Percentiles rank a stretch among this genome's conserved stretches.
These are phyloP conservation scores for Microbotryomycetes sp. DNA, from an alignment of 1,284 basidiomycete genomes.

Conservation along the genomic window DNA sequence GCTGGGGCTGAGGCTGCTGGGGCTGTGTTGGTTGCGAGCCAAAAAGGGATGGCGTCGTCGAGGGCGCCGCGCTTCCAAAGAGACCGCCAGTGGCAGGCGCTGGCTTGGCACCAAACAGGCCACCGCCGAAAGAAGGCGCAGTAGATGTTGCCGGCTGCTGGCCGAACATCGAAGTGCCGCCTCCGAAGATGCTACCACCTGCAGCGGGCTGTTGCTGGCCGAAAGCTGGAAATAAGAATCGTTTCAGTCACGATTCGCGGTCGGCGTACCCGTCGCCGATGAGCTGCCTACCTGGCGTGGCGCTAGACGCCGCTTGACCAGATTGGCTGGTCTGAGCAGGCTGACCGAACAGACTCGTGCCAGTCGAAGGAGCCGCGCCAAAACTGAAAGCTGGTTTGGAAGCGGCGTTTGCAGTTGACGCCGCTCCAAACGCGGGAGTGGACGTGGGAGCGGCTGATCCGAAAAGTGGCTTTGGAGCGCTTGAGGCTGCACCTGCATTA, in stretches of 20 bases:
- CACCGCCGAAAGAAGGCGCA: slow-evolving; percentile 9
- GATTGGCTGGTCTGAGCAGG: slow-evolving; percentile 43
- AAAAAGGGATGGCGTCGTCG: slow-evolving; percentile 37
- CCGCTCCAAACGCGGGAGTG: slow-evolving; percentile 20
- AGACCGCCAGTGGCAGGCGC: slow-evolving; percentile 35
- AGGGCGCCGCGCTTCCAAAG: slow-evolving; percentile 41
- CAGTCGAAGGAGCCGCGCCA: slow-evolving; percentile 18
- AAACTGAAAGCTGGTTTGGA: slow-evolving; percentile 28
- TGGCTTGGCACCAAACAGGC: slow-evolving; percentile 31
- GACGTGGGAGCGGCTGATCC: slow-evolving; percentile 20
- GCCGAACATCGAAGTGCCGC: slow-evolving; percentile 43
- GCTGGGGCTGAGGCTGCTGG: slow-evolving; percentile 16
- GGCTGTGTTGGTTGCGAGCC: slow-evolving; percentile 29
- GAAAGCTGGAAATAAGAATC: slow-evolving; percentile 4
- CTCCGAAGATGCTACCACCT: slow-evolving; percentile 41
- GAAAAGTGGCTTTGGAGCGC: slow-evolving; percentile 25
- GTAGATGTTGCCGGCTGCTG: slow-evolving; percentile 31
- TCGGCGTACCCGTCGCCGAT: too few relatives aligned
- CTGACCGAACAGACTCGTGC: slow-evolving; percentile 45
- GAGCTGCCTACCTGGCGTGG: too few relatives aligned
- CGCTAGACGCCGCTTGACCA: slow-evolving; percentile 13
- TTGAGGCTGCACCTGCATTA: slow-evolving; percentile 6
- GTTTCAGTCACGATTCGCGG: too few relatives aligned
- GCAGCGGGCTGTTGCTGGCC: slow-evolving; percentile 34
- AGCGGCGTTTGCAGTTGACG: slow-evolving; percentile 13